A percentile compares a stretch with the other conserved stretches of the same genome.
phyloP scores from a whole-genome alignment of 2,329 filamentous ascomycete genomes.

The Aspergillus cejpii region DNA sequence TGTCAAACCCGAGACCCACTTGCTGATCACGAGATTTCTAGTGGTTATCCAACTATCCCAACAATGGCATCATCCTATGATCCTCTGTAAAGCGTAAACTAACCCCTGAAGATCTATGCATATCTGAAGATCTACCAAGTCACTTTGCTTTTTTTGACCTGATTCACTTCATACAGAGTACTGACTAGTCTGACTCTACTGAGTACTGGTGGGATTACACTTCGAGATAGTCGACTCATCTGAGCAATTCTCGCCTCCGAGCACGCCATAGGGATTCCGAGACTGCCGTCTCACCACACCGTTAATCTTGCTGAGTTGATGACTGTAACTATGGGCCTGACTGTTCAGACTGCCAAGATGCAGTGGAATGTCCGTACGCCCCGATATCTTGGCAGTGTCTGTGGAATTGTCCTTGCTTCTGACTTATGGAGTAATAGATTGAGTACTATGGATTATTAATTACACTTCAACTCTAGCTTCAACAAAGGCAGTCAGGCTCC shows the following conservation, averaged over 20 bases:
- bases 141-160: background rate
- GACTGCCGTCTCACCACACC: background rate
- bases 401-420: too few relatives aligned
- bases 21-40: background rate
- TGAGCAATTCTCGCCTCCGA: constrained; percentile 7
- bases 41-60: too few relatives aligned
- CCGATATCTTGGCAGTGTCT: background rate
- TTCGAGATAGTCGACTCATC: too few relatives aligned
- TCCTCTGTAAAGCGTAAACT: too few relatives aligned
- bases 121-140: constrained; percentile 9
- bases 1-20: background rate
- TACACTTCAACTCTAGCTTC: background rate
- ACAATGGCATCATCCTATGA: constrained; percentile 18
- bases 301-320: background rate
- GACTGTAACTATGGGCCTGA: too few relatives aligned
- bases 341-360: background rate
- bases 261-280: constrained; percentile 15
- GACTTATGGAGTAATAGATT: too few relatives aligned
- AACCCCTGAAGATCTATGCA: constrained; percentile 4
- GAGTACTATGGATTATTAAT: background rate
- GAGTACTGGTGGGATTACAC: too few relatives aligned
- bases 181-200: background rate
- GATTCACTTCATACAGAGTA: background rate
- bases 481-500: background rate
- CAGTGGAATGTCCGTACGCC: background rate